These are phyloP conservation scores for Coffea eugenioides DNA, from an alignment of 257 asterid genomes.

Conservation along the genomic window DNA sequence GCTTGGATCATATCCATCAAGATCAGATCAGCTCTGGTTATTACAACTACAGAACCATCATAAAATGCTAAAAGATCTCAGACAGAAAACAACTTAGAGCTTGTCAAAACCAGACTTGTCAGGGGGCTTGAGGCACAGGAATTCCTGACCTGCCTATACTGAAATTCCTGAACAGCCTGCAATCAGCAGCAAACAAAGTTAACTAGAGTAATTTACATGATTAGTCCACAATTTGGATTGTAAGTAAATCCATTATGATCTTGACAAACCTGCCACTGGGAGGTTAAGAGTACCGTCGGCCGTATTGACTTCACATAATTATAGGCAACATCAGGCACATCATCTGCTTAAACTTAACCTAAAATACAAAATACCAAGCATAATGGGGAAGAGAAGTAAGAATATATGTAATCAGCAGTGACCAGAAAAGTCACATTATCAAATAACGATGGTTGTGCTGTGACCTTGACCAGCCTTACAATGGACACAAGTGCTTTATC, in stretches of 20 bases:
- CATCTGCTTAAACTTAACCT: too few relatives aligned
- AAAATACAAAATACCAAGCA: too few relatives aligned
- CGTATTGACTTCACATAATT: slow-evolving; percentile 68
- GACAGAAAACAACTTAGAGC: slow-evolving; percentile 27
- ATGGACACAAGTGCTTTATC: too few relatives aligned
- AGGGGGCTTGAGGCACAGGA: slow-evolving; percentile 17
- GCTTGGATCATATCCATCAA: slow-evolving; percentile 44
- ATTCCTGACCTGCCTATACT: slow-evolving; percentile 28
- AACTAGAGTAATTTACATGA: background rate
- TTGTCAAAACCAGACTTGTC: slow-evolving; percentile 16
- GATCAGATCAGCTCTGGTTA: slow-evolving; percentile 53
- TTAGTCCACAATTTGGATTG: too few relatives aligned
- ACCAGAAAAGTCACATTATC: too few relatives aligned
- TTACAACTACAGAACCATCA: slow-evolving; percentile 54
- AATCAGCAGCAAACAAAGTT: slow-evolving; percentile 12
- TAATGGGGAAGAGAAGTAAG: too few relatives aligned
- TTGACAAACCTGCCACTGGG: slow-evolving; percentile 55
- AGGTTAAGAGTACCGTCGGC: slow-evolving; percentile 58
- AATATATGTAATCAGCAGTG: too few relatives aligned
- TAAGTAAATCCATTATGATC: background rate
- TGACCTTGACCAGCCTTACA: slow-evolving; percentile 61
- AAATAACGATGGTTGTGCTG: slow-evolving; percentile 52
- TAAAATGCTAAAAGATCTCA: slow-evolving; percentile 42
- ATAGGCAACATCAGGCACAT: too few relatives aligned
- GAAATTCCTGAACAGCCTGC: slow-evolving; percentile 55